phyloP scores from a whole-genome alignment of 2,329 filamentous ascomycete genomes.

The Chaetomium sp. region DNA sequence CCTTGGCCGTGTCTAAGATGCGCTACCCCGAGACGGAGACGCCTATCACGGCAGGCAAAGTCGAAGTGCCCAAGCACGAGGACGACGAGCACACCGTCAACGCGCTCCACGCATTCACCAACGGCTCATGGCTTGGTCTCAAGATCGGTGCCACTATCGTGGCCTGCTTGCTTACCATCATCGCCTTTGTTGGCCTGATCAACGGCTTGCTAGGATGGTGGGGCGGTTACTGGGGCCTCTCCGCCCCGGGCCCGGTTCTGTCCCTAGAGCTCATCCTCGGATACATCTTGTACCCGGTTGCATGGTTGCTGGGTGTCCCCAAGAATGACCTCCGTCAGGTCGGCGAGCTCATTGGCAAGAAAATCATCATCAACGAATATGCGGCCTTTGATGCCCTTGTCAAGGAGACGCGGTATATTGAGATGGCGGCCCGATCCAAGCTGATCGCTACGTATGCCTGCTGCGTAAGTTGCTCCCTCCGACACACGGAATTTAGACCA shows the following conservation, averaged over 20 bases:
- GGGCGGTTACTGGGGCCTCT: constrained; percentile 76
- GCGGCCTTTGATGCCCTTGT: constrained; percentile 60
- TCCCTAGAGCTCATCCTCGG: constrained; percentile 75
- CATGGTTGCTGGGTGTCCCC: constrained; percentile 80
- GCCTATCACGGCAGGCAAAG: constrained; percentile 77
- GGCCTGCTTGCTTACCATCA: constrained; percentile 78
- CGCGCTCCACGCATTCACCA: constrained; percentile 79
- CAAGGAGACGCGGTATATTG: constrained; percentile 52
- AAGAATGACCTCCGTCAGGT: constrained; percentile 69
- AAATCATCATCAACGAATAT: constrained; percentile 86
- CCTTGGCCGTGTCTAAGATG: constrained; percentile 84
- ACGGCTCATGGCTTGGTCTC: constrained; percentile 81
- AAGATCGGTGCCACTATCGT: constrained; percentile 86
- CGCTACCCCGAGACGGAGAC: constrained; percentile 88
- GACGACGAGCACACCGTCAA: constrained; percentile 79
- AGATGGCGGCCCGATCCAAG: constrained; percentile 68
- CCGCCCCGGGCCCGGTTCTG: constrained; percentile 59
- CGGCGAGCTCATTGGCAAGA: constrained; percentile 73
- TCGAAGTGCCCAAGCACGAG: constrained; percentile 78
- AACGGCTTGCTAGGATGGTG: constrained; percentile 83
- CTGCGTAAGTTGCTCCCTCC: constrained; percentile 73
- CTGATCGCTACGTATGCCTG: constrained; percentile 86
- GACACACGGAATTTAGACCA: constrained; percentile 63
- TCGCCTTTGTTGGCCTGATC: constrained; percentile 72
- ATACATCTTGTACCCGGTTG: constrained; percentile 75